Evolutionary conservation across 2,329 filamentous ascomycete genomes (phyloP), one percentile per base, ranked within the genome.

Genomic region (Gaeumannomyces tritici): DNA sequence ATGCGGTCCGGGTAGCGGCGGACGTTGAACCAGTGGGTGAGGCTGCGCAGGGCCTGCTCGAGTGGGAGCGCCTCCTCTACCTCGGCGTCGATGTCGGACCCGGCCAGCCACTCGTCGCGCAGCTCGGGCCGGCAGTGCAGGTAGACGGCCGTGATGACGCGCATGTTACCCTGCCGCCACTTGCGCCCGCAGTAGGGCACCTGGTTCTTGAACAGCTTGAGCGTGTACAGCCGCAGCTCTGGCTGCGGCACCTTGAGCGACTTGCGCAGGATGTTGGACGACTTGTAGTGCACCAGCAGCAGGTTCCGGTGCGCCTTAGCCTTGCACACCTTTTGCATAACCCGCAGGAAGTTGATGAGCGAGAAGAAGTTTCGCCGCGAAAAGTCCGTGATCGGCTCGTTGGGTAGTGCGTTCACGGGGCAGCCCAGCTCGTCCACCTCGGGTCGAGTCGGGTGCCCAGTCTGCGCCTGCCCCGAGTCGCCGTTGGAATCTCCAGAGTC

Each of bases 201-300:
- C 75, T 99, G 95, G 64, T 92, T 95, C 76, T 99, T 99, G 86
- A 98, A 98, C 0, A 99, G 83, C 76, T 99, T 99, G 68, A 99
- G 84, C 0, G 95, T 96, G 78, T 98, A 98, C 56, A 96, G 86
- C 7, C 95, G 87, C 55, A 99, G 81, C 70, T 91, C 84, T 2
- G 88, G 88, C 70, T 99, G 91, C 0, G 93, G 93, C 27, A 97
- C 89, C 68, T 95, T 93, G 21, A 99, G 85, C 7, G 90, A 88
- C 74, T 96, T 97, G 69, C 92, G 89, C 29, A 99, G 83, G 69
- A 97, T 96, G 64, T 91, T 91, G 63, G 89, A 92, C 59, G 89
- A 95, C 76, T 98, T 98, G 81, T 97, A 98, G 70, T 93, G 90
- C 47, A 99, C 93, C 61, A 99, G 86, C 60, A 98, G 83, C 18